Base-by-base conservation (phyloP, 83 land plant genomes). In the Picea mariana region DNA sequence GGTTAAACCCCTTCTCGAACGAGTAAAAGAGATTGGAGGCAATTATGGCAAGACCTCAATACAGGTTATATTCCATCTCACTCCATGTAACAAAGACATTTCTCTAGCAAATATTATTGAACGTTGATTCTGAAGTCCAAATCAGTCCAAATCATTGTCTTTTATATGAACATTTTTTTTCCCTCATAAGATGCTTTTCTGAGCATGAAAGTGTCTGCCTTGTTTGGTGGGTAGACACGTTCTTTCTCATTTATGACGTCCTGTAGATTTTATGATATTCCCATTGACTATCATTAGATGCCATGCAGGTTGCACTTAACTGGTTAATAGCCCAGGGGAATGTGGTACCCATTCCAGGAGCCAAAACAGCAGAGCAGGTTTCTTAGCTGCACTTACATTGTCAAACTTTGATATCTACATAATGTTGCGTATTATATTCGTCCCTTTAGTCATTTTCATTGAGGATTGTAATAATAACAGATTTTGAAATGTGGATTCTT, bases 301-400 rank as follows among this genome's bases (percentile, higher is more conserved):
- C 26, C 66, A 47, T 78, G 78, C 88, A 97, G 99, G 98, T 97
- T 21, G 95, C 88, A 13, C 87, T 97, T 31, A 97, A 97, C 82
- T 97, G 99, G 99, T 71, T 97, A 64, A 86, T 93, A 71, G 84
- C 89, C 20, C 99, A 97, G 81, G 95, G 90, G 42, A 97, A 97
- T 83, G 95, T 93, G 15, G 81, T 97, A 64, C 99, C 99, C 52
- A 97, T 97, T 65, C 99, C 99, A 27, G 99, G 99, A 81, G 99
- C 99, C 23, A 95, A 93, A 86, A 88, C 86, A 81, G 93, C 91
- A 81, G 89, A 90, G 62, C 99, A 97, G 90, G 90, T 88, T 26
- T 66, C 27, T n/a, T 52, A 73, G 21, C 9, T 8, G 24, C 58
- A 73, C 15, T 73, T 73, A 2, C 47, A 26, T 59, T 82, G 16